Base-by-base conservation (phyloP, 768 basidiomycete species). In the Russula compacta region DNA sequence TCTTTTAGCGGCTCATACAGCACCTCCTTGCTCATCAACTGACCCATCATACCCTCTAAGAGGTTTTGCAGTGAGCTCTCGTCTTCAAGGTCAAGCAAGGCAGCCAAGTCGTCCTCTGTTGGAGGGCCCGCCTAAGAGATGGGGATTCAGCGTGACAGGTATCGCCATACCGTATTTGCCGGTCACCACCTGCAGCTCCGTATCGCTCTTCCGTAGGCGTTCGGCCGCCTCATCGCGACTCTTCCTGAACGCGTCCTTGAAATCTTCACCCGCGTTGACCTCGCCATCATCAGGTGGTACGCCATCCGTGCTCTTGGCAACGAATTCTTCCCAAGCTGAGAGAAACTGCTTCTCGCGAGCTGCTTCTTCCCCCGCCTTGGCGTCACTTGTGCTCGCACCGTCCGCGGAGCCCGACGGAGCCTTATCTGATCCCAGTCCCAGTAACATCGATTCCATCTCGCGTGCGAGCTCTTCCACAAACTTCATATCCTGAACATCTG, bases 1-100 rank as follows among this genome's bases (percentile, higher is more conserved):
- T 95, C 92, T 66, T 88, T 89, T 59, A 95, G 69, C 0, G 93
- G 92, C 48, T 92, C 90, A 65, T 93, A 87, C n/a, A 95, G 73
- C 3, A 92, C 76, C 0, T 91, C 88, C 68, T 90, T 88, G 74
- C 80, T 82, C 84, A 92, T 85, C 29, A 92, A 76, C 71, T 86
- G 82, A 21, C 79, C 74, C 89, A 92, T 90, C 82, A 95, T 87
- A 29, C 71, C 80, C 70, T 94, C 90, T 9, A 95, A 77, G 62
- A 92, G 74, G 0, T 78, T 81, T 46, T 86, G 80, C 12, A 93
- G 69, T 29, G 84, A 81, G 17, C 1, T 6, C 0, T 77, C 77
- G 12, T 71, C 73, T 75, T 67, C 77, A 4, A 9, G 87, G 66
- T 19, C 70, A 21, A 91, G 73, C 14, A 91, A 70, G 3, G 78